Percentiles rank a stretch among this genome's conserved stretches.
Evolutionary conservation across 495 filamentous ascomycete species (phyloP).

Genomic region (Penicillium alfredii): DNA sequence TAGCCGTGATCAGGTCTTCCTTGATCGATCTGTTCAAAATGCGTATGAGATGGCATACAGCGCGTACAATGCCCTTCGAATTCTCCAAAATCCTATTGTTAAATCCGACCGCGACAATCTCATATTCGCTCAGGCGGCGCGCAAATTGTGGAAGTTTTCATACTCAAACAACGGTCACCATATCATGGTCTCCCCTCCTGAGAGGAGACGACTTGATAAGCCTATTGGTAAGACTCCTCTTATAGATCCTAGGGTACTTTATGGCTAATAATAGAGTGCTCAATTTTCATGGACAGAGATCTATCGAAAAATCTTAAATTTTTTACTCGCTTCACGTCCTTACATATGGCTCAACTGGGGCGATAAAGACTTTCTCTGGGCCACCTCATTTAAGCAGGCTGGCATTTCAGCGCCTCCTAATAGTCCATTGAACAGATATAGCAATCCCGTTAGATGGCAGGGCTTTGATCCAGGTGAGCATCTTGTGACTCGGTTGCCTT

Average conservation of each 20-base stretch:
- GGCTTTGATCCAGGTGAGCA: background rate
- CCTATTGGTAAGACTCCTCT: background rate
- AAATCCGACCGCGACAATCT: background rate
- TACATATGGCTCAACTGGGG: background rate
- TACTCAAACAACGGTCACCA: background rate
- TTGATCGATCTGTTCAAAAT: background rate
- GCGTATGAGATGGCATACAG: background rate
- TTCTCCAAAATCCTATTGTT: background rate
- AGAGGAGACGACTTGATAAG: background rate
- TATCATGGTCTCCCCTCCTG: background rate
- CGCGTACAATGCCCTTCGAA: background rate
- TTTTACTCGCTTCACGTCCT: background rate
- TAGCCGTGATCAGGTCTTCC: background rate
- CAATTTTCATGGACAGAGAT: background rate
- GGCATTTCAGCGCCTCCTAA: background rate
- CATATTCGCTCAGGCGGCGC: background rate
- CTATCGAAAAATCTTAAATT: background rate
- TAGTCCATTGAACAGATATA: background rate
- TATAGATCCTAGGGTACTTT: background rate
- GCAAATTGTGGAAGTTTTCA: background rate
- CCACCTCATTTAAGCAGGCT: background rate
- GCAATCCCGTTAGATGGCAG: background rate
- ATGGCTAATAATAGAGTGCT: background rate
- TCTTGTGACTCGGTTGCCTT: background rate
- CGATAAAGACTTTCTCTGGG: background rate